These are phyloP conservation scores for Avena sativa DNA, from an alignment of 176 grass and related monocot genomes.

Conservation along the genomic window DNA sequence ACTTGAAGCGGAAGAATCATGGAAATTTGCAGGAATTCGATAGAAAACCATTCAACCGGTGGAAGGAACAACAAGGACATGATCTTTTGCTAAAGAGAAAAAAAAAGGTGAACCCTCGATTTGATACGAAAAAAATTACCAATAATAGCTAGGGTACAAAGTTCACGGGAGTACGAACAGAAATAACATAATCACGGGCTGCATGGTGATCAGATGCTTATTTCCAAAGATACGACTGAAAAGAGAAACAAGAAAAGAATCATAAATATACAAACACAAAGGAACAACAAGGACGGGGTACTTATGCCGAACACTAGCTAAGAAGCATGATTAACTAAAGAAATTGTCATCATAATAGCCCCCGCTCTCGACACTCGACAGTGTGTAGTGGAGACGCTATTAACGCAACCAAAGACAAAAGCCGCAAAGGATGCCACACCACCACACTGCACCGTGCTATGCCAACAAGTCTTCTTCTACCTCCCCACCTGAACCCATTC, in stretches of 20 bases:
- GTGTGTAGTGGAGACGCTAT: slow-evolving; percentile 70
- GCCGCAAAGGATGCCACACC: slow-evolving; percentile 55
- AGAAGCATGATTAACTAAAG: slow-evolving; percentile 33
- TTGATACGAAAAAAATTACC: not conserved
- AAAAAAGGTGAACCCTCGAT: not conserved
- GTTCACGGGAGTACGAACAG: not conserved
- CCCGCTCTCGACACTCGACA: slow-evolving; percentile 39
- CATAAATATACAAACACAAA: not conserved
- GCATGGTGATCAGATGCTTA: not conserved
- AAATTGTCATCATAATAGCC: slow-evolving; percentile 42
- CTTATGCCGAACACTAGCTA: slow-evolving; percentile 29
- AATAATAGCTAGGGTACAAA: not conserved
- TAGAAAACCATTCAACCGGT: not conserved
- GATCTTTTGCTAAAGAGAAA: not conserved
- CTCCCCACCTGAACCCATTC: slow-evolving; percentile 21
- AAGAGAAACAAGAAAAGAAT: not conserved
- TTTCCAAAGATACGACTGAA: slow-evolving; percentile 2
- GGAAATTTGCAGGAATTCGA: not conserved
- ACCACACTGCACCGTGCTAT: not conserved
- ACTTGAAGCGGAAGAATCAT: not conserved
- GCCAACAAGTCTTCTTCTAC: slow-evolving; percentile 53
- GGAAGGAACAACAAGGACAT: not conserved
- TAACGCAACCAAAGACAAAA: slow-evolving; percentile 62
- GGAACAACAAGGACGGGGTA: slow-evolving; percentile 22
- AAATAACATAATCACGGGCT: not conserved